These are phyloP conservation scores for Didymella exigua DNA, from an alignment of 2,329 filamentous ascomycete genomes.

Conservation along the genomic window DNA sequence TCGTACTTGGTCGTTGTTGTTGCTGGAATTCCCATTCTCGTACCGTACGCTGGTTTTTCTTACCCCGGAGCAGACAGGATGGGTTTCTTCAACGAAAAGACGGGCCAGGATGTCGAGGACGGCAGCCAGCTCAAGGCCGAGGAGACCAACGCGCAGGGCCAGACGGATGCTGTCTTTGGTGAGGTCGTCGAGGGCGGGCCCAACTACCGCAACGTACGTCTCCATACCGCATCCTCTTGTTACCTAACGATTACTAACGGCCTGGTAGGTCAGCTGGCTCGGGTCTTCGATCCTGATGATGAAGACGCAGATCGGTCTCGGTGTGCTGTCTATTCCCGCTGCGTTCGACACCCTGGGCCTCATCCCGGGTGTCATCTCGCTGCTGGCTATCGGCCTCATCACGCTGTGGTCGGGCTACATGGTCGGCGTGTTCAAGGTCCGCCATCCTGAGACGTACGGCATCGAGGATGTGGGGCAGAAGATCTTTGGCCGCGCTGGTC, in stretches of 20 bases:
- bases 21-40: neutral
- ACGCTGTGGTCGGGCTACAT: slow-evolving; percentile 57
- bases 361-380: slow-evolving; percentile 54
- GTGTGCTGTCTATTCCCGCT: slow-evolving; percentile 54
- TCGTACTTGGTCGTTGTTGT: neutral
- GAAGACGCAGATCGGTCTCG: slow-evolving; percentile 35
- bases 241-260: neutral
- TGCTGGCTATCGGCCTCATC: slow-evolving; percentile 49
- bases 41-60: neutral
- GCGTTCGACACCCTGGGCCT: slow-evolving; percentile 54
- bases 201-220: slow-evolving; percentile 19
- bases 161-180: slow-evolving; percentile 19
- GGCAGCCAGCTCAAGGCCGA: slow-evolving; percentile 13
- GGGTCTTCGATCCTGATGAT: slow-evolving; percentile 29
- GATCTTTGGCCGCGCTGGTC: slow-evolving; percentile 58
- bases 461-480: slow-evolving; percentile 62
- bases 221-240: neutral
- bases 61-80: slow-evolving; percentile 5
- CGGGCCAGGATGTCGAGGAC: slow-evolving; percentile 9
- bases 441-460: slow-evolving; percentile 60
- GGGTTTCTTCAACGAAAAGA: slow-evolving; percentile 12
- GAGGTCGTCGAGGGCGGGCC: slow-evolving; percentile 19
- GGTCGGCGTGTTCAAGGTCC: slow-evolving; percentile 57
- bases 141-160: slow-evolving; percentile 11
- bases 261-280: slow-evolving; percentile 23